These are phyloP conservation scores for Gracilaria caudata DNA, from an alignment of 23 red algal genomes.

Conservation along the genomic window DNA sequence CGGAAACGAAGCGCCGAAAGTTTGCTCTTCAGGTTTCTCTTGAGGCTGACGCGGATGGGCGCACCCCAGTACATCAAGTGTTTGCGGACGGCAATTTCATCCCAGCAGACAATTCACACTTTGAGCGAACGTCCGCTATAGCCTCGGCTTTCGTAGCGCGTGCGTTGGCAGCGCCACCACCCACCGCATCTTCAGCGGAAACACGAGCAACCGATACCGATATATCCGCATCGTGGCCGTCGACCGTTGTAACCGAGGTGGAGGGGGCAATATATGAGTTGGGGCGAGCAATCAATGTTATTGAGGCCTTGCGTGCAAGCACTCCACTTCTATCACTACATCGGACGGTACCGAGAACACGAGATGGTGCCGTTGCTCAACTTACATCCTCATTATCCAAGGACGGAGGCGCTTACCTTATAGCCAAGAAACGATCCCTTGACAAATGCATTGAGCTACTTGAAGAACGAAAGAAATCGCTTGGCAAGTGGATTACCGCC, in stretches of 20 bases:
- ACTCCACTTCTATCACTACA: constrained; percentile 37
- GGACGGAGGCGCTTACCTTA: constrained; percentile 48
- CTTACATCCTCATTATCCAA: neutral
- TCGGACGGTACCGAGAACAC: constrained; percentile 38
- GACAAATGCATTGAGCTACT: constrained; percentile 26
- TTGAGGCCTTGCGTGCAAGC: constrained; percentile 60
- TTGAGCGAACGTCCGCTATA: constrained; percentile 58
- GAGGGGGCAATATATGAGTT: constrained; percentile 66
- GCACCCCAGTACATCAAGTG: constrained; percentile 48
- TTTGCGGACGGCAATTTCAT: constrained; percentile 73
- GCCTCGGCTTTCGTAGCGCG: constrained; percentile 66
- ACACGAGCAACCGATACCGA: constrained; percentile 42
- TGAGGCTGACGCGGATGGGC: constrained; percentile 54
- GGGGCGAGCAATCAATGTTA: constrained; percentile 46
- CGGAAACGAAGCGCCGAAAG: constrained; percentile 26
- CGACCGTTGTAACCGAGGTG: constrained; percentile 31
- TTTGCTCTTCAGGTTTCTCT: constrained; percentile 63
- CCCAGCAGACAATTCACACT: constrained; percentile 50
- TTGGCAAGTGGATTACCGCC: constrained; percentile 43
- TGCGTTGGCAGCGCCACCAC: constrained; percentile 47
- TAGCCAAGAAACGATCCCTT: constrained; percentile 44
- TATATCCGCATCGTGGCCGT: constrained; percentile 39
- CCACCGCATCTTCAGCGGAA: constrained; percentile 39
- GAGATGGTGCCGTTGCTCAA: constrained; percentile 20
- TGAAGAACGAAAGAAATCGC: constrained; percentile 22